Evolutionary conservation across 352 stramenopile species (phyloP).

Genomic region (Globisporangium cystogenes): DNA sequence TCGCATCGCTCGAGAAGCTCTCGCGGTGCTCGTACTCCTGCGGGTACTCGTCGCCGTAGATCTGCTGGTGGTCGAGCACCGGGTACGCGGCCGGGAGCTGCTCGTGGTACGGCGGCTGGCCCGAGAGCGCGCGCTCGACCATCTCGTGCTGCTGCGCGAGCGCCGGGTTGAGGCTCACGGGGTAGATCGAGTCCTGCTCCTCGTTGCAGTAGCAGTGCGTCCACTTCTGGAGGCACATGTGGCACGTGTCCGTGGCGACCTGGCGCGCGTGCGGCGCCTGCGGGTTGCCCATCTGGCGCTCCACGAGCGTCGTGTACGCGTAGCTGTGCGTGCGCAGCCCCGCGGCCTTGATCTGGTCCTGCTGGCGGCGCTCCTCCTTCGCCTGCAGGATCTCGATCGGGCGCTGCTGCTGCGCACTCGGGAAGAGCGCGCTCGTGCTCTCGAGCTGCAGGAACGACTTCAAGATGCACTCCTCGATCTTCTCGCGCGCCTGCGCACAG

Average conservation of each 20-base stretch:
- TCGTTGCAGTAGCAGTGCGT: slow-evolving; percentile 87
- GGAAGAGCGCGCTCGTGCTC: slow-evolving; percentile 42
- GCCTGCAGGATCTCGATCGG: slow-evolving; percentile 58
- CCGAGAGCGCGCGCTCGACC: slow-evolving; percentile 10
- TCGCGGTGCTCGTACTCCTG: slow-evolving; percentile 16
- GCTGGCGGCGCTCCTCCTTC: slow-evolving; percentile 66
- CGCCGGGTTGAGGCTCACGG: slow-evolving; percentile 21
- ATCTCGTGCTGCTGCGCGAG: slow-evolving; percentile 12
- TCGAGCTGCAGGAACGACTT: slow-evolving; percentile 78
- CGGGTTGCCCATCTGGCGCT: slow-evolving; percentile 27
- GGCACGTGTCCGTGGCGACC: slow-evolving; percentile 67
- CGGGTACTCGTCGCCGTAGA: slow-evolving; percentile 3
- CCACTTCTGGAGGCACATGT: slow-evolving; percentile 78
- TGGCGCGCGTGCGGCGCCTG: slow-evolving; percentile 27
- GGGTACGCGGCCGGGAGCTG: background rate
- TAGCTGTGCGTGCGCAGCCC: slow-evolving; percentile 49
- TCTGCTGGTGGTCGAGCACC: slow-evolving; percentile 2
- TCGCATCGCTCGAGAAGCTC: slow-evolving; percentile 45
- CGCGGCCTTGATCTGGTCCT: slow-evolving; percentile 57
- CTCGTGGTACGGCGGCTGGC: slow-evolving; percentile 8
- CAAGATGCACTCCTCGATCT: slow-evolving; percentile 70
- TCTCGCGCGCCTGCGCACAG: slow-evolving; percentile 54
- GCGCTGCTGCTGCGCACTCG: slow-evolving; percentile 40
- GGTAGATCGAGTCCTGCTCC: slow-evolving; percentile 65
- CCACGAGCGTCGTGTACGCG: slow-evolving; percentile 26